These are phyloP conservation scores for Epipyxis sp. DNA, from an alignment of 108 stramenopile species.

Conservation along the genomic window DNA sequence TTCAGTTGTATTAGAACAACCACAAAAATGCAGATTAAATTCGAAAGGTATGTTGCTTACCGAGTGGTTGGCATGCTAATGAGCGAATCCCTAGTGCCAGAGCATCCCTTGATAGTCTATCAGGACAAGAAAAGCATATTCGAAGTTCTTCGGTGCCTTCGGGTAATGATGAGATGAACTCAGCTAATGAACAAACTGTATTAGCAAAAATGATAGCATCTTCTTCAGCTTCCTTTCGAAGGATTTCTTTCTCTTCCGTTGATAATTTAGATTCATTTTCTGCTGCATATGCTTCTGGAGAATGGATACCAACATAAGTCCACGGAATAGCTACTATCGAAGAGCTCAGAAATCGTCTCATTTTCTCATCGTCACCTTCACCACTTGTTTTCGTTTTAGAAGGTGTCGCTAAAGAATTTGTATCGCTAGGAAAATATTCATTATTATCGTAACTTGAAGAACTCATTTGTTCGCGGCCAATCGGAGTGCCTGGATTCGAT, in stretches of 20 bases:
- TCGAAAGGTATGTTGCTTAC: too few species aligned
- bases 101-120: not conserved
- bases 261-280: not conserved
- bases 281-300: not conserved
- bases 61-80: not conserved
- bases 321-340: slow-evolving; percentile 8
- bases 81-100: not conserved
- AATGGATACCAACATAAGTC: not conserved
- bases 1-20: too few species aligned
- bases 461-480: not conserved
- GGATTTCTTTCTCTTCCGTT: not conserved
- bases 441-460: not conserved
- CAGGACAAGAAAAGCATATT: slow-evolving; percentile 8
- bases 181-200: not conserved
- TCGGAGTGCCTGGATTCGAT: not conserved
- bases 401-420: not conserved
- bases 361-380: slow-evolving; percentile 3
- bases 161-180: slow-evolving; percentile 3
- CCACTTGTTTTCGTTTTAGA: not conserved
- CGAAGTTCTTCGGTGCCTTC: not conserved
- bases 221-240: slow-evolving; percentile 26
- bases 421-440: not conserved
- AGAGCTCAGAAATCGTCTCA: not conserved
- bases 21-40: too few species aligned
- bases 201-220: slow-evolving; percentile 5